Conservation (phyloP, 306 rosid genomes). For the Rubus parviflorus region DNA sequence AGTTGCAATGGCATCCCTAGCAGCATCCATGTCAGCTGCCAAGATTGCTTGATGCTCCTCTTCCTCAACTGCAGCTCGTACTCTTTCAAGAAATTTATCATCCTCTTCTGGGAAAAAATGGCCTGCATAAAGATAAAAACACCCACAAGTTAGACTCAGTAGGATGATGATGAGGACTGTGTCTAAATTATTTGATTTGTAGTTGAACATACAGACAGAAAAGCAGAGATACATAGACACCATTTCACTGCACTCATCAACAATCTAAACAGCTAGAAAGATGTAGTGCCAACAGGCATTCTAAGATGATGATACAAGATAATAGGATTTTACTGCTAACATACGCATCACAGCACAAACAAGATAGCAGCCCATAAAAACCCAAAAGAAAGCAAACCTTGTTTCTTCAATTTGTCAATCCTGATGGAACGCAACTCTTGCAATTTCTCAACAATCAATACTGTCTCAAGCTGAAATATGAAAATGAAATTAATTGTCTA, state of each 20-base stretch:
- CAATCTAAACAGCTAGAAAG: background rate
- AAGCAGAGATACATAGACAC: background rate
- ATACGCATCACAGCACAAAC: background rate
- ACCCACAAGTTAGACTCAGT: conserved; percentile 6
- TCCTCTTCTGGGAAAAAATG: conserved; percentile 95
- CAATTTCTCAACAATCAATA: conserved; percentile 79
- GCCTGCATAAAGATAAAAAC: conserved; percentile 49
- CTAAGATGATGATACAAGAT: background rate
- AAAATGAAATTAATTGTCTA: conserved; percentile 22
- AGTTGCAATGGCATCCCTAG: conserved; percentile 81
- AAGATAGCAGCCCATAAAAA: background rate
- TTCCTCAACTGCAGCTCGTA: conserved; percentile 84
- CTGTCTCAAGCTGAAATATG: conserved; percentile 68
- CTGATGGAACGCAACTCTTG: conserved; percentile 82
- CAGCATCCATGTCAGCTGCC: conserved; percentile 80
- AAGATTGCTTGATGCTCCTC: conserved; percentile 89
- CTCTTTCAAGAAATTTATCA: conserved; percentile 76
- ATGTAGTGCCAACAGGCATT: background rate
- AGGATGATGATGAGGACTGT: background rate
- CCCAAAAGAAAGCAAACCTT: conserved; percentile 40
- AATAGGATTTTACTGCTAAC: background rate
- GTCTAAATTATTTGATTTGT: background rate
- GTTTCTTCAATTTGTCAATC: conserved; percentile 85
- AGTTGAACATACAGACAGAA: background rate
- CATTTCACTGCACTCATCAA: background rate